Evolutionary conservation across 2,329 filamentous ascomycete species (phyloP), one percentile per base, ranked within the genome.

Genomic region (Exophiala aquamarina): DNA sequence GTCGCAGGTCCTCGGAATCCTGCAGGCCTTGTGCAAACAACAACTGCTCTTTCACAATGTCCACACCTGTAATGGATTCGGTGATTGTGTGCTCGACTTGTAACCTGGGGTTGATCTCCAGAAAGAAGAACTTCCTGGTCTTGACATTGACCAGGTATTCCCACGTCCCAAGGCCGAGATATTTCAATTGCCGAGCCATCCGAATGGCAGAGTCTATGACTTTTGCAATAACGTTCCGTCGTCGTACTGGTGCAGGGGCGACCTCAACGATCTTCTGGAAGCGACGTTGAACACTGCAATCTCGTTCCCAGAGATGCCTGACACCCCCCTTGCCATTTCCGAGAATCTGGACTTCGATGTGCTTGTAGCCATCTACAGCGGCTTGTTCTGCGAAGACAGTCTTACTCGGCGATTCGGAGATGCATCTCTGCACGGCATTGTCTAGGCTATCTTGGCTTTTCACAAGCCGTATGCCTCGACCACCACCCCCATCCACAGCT

Each of bases 1-100:
- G 53, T 3, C 64, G 61, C 7, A 74, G 62, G 3, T 68, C 56
- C 4, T 63, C 32, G 0, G 78, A 63, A 0, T 64, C 42, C 19
- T 49, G 59, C 8, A 63, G 62, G 2, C 79, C 78, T 61, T 81
- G 77, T 1, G 78, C 71, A 6, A 83, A 62, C 2, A 74, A 62
- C 1, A 83, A 66, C 48, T 83, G 80, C 2, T 68, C 64, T 54
- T 73, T 71, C 13, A 83, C 79, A 3, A 83, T 68, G 49, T 83
- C 79, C 6, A 74, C 63, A 1, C 66, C 68, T 4, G 72, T 73
- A 6, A 84, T 74, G 3, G 68, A 70, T 54, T 83, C 80, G 0
- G 78, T 82, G 43, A 83, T 74, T 1, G 80, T 82, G 57, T 83
- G 80, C 54, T 83, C 80, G 31, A 83, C 80, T 58, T 83, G 79